These are phyloP conservation scores for Coniochaeta prunicola DNA, from an alignment of 2,329 filamentous ascomycete genomes.

Conservation along the genomic window DNA sequence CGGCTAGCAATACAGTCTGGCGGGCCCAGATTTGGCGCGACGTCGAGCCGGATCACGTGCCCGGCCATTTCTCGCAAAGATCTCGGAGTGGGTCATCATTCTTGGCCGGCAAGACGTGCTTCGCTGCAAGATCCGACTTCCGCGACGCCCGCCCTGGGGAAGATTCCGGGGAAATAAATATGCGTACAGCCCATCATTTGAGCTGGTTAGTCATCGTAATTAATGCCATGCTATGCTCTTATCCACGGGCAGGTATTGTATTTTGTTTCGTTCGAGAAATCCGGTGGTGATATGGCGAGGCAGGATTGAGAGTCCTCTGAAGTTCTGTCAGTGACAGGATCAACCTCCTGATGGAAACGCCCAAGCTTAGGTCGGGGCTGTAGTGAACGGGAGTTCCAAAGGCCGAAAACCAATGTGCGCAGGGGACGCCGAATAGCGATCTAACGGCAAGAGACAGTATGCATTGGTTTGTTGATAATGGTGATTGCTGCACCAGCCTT, in stretches of 20 bases:
- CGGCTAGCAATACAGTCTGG: neutral
- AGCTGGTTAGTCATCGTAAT: neutral
- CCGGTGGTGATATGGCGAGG: neutral
- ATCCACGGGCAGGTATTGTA: too few species aligned
- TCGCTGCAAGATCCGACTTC: neutral
- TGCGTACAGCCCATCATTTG: neutral
- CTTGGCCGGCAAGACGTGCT: neutral
- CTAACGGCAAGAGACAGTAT: too few species aligned
- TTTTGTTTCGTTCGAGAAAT: neutral
- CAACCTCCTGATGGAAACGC: too few species aligned
- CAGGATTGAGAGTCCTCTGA: too few species aligned
- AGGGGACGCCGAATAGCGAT: too few species aligned
- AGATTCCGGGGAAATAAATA: neutral
- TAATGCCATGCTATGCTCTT: too few species aligned
- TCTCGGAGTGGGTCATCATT: neutral
- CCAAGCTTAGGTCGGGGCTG: too few species aligned
- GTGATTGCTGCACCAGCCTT: too few species aligned
- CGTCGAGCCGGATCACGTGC: neutral
- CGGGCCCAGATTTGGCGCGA: neutral
- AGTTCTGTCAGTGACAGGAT: too few species aligned
- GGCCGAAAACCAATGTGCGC: too few species aligned
- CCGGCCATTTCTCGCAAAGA: neutral
- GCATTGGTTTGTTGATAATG: too few species aligned
- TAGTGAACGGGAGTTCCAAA: too few species aligned
- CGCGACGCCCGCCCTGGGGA: neutral